phyloP scores from a whole-genome alignment of 2,329 filamentous ascomycete genomes.

The Penicillium sclerotiorum region DNA sequence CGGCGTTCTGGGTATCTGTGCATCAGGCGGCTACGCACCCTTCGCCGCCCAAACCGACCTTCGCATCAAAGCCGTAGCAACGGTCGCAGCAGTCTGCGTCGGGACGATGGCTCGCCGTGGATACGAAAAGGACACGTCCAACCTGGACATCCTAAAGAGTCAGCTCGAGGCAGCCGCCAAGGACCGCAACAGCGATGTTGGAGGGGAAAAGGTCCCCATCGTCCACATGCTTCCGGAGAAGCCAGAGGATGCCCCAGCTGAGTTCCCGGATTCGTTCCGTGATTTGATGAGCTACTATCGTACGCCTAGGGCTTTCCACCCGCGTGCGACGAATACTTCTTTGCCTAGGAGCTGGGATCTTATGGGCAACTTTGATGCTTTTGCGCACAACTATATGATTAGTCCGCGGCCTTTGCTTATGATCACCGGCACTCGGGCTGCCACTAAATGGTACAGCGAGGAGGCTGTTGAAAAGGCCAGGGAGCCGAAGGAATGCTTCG shows the following conservation, averaged over 20 bases:
- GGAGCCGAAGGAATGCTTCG: conserved; percentile 39
- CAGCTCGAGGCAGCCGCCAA: conserved; percentile 9
- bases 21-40: conserved; percentile 38
- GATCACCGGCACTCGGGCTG: conserved; percentile 19
- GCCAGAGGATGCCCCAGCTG: conserved; percentile 1
- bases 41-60: conserved; percentile 40
- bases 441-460: conserved; percentile 18
- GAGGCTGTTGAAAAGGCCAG: conserved; percentile 12
- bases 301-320: conserved; percentile 23
- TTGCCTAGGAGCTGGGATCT: conserved; percentile 25
- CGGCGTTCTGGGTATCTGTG: conserved; percentile 45
- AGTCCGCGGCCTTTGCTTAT: conserved; percentile 31
- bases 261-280: conserved; percentile 2
- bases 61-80: conserved; percentile 45
- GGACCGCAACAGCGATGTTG: conserved; percentile 13
- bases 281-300: conserved; percentile 25
- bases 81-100: conserved; percentile 33
- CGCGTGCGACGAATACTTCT: conserved; percentile 21
- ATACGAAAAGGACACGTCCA: conserved; percentile 7
- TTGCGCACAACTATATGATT: conserved; percentile 25
- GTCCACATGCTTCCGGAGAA: conserved; percentile 9
- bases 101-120: conserved; percentile 33
- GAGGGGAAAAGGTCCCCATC: conserved; percentile 19
- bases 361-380: conserved; percentile 30
- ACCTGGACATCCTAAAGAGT: conserved; percentile 7